Evolutionary conservation across 1,284 basidiomycete genomes (phyloP).

Genomic region (Puccinia hordei): DNA sequence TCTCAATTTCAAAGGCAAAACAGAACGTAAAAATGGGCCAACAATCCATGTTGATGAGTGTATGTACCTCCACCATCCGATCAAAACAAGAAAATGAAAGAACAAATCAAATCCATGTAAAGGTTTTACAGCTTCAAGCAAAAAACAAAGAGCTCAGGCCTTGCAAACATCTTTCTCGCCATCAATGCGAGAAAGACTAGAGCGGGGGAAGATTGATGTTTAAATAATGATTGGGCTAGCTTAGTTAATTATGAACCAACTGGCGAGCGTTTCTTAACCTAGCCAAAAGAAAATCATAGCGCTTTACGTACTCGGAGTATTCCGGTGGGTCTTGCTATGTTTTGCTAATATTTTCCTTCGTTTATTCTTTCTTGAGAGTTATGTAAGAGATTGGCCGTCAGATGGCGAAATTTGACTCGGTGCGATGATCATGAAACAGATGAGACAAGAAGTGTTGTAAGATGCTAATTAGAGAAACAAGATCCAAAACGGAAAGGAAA

Average conservation of each 20-base stretch:
- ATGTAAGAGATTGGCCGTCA: too few species aligned
- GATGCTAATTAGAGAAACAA: neutral
- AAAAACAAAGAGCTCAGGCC: neutral
- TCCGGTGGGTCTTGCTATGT: too few species aligned
- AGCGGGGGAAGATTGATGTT: neutral
- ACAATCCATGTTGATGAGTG: neutral
- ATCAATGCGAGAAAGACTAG: slow-evolving; percentile 13
- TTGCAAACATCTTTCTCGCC: neutral
- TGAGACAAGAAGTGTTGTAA: neutral
- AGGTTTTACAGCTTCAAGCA: neutral
- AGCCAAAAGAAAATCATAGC: too few species aligned
- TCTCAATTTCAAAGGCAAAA: neutral
- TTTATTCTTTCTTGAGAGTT: too few species aligned
- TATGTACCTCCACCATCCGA: neutral
- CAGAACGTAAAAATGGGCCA: neutral
- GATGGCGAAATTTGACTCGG: too few species aligned
- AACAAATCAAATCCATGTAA: neutral
- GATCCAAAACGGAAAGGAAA: neutral
- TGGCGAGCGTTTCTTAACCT: too few species aligned
- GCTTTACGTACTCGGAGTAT: too few species aligned
- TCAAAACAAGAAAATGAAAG: neutral
- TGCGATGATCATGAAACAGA: neutral
- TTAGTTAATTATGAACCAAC: too few species aligned
- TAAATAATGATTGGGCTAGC: too few species aligned
- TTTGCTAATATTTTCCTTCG: too few species aligned